Base-by-base conservation (phyloP, 139 green algal genomes). In the Chloropicon primus region DNA sequence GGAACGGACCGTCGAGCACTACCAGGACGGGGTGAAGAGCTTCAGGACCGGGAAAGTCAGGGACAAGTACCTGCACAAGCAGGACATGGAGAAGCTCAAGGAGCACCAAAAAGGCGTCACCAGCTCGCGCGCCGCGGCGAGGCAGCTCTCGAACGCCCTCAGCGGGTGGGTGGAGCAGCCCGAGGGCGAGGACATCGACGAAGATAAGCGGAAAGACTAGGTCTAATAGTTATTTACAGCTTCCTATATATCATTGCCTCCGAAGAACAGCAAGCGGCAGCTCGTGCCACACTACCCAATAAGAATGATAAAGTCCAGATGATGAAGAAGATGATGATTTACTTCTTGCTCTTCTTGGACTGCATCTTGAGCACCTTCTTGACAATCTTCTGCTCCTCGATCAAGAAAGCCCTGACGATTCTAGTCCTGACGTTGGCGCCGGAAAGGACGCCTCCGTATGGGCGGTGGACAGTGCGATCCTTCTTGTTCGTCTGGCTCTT, bases 371-470 rank as follows among this genome's bases (percentile, higher is more conserved):
- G n/a, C 83, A 97, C 94, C 91, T 96, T 97, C 91, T 98, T 97
- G 21, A 98, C 94, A 80, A 98, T 98, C 91, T 98, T 98, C 89
- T 98, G 94, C 90, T 98, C 94, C 89, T 98, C 94, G 22, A 98
- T 91, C 53, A 98, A 86, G 87, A 98, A 98, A 26, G 94, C 94
- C 24, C 94, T 81, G 27, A 98, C 84, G 82, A 98, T 98, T 27
- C 91, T 90, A 79, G 21, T 25, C 71, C 84, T 85, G 22, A 98
- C 94, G 2, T 95, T 90, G 54, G 77, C 81, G 79, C 92, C 88
- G 71, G 85, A 90, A 27, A 99, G 89, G 85, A 89, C 84, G 54
- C 95, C 95, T 76, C 95, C 95, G 81, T 99, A 99, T 26, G 91
- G 85, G 62, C 95, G 88, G 86, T 94, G 89, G 28, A 99, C 91